Base-by-base conservation (phyloP, 495 filamentous ascomycete species). In the Neurospora sp. region DNA sequence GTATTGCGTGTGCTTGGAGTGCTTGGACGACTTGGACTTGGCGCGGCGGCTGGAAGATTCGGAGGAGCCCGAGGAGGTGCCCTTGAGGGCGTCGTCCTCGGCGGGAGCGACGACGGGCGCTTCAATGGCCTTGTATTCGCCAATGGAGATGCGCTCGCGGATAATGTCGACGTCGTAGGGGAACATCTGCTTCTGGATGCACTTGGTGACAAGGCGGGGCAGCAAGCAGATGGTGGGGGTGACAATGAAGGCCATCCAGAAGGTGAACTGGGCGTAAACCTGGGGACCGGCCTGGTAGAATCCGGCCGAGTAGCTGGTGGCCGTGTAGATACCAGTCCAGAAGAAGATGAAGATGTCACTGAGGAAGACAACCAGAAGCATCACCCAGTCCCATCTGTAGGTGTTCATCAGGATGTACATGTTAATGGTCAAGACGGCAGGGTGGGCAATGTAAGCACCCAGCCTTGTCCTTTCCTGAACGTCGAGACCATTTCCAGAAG, bases 371-470 rank as follows among this genome's bases (percentile, higher is more conserved):
- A 97, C 90, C 78, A 97, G 84, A 14, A 92, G 77, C 75, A 94
- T 93, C 77, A 98, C 85, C 95, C 95, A 98, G 81, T 99, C 96
- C 96, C 96, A 98, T 73, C 94, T 87, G 81, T 96, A 98, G 6
- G 92, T 94, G 81, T 99, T 99, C 84, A 99, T 88, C 75, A 98
- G 84, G 77, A 99, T 91, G 84, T 98, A 99, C 72, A 90, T 80
- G 79, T 99, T 99, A 83, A 97, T 96, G 59, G 90, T 90, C 77
- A 97, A 85, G 62, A 96, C 89, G 16, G 93, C 89, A 70, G 91
- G 92, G 70, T 90, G 88, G 4, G 89, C 94, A 72, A 98, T 88
- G 77, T 93, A 93, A 70, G 92, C 85, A 72, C 96, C 96, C 78
- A 99, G 90, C 70, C 94, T 90, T 69, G 89, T 88, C 71, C 91